Conservation (phyloP, 2,329 filamentous ascomycete genomes). For the Coniochaeta sp. region DNA sequence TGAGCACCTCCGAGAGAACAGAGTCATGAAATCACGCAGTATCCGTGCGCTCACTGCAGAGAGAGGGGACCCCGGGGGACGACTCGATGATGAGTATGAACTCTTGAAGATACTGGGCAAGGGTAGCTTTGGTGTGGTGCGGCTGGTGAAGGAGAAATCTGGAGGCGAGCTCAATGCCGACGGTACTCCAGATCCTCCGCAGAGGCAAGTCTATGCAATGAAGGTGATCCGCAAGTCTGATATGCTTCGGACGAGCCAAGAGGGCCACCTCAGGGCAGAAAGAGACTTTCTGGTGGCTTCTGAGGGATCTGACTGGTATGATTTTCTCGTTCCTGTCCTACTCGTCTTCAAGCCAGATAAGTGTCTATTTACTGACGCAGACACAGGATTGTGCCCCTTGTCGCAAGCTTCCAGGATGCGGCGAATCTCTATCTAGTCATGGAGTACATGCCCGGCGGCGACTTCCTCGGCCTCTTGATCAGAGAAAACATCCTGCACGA, state of each 20-base stretch:
- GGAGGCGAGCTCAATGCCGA: conserved; percentile 2
- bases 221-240: conserved; percentile 92
- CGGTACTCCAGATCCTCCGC: conserved; percentile 4
- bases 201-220: conserved; percentile 77
- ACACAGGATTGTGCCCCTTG: conserved; percentile 70
- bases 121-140: conserved; percentile 90
- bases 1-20: conserved; percentile 64
- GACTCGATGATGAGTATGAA: conserved; percentile 57
- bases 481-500: conserved; percentile 79
- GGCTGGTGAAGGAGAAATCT: conserved; percentile 65
- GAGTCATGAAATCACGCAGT: conserved; percentile 60
- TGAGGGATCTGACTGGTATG: conserved; percentile 72
- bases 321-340: background rate
- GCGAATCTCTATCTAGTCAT: conserved; percentile 86
- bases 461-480: conserved; percentile 82
- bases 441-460: conserved; percentile 97
- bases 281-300: conserved; percentile 86
- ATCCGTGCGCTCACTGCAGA: conserved; percentile 28
- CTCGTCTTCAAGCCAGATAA: background rate
- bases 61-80: conserved; percentile 35
- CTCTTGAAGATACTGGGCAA: conserved; percentile 78
- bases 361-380: background rate
- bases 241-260: conserved; percentile 86
- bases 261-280: conserved; percentile 86
- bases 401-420: conserved; percentile 83